Percentiles rank a stretch among this genome's conserved stretches.
phyloP scores from a whole-genome alignment of 1,284 basidiomycete genomes.

The Trichosporon faecale region DNA sequence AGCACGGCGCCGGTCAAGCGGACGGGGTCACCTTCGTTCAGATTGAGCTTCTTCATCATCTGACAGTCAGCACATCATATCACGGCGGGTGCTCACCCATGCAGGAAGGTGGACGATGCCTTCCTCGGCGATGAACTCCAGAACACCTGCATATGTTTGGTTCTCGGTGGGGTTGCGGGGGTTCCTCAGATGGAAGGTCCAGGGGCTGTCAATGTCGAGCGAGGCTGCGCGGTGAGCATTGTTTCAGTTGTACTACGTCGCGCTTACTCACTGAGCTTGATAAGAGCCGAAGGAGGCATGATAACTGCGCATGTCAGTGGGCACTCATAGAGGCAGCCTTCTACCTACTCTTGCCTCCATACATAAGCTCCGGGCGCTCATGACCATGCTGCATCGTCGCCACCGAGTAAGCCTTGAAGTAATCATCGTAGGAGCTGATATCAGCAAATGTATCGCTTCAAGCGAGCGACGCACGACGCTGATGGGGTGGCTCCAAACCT shows the following conservation, averaged over 20 bases:
- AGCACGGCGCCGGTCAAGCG: slow-evolving; percentile 83
- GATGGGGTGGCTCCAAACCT: slow-evolving; percentile 25
- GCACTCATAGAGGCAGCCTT: not conserved
- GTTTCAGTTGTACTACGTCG: no score
- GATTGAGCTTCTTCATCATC: slow-evolving; percentile 91
- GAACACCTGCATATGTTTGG: slow-evolving; percentile 87
- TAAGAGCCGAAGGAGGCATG: slow-evolving; percentile 93
- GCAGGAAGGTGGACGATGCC: slow-evolving; percentile 92
- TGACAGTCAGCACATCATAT: slow-evolving; percentile 31
- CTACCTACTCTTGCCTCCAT: slow-evolving; percentile 93
- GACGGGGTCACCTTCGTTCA: slow-evolving; percentile 93
- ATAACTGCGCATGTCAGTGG: slow-evolving; percentile 63
- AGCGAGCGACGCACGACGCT: slow-evolving; percentile 28
- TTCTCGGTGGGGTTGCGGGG: slow-evolving; percentile 78
- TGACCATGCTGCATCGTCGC: slow-evolving; percentile 49
- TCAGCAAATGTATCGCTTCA: not conserved
- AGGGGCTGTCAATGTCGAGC: slow-evolving; percentile 86
- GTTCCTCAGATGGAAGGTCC: slow-evolving; percentile 94
- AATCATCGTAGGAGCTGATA: slow-evolving; percentile 49
- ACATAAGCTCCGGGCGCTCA: slow-evolving; percentile 49
- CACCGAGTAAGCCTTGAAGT: slow-evolving; percentile 53
- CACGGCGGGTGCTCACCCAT: slow-evolving; percentile 59
- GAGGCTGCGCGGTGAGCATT: slow-evolving; percentile 55
- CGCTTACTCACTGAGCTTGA: slow-evolving; percentile 64
- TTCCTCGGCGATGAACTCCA: slow-evolving; percentile 98